These are phyloP conservation scores for Termitomyces sp. DNA, from an alignment of 768 basidiomycete species.

Conservation along the genomic window DNA sequence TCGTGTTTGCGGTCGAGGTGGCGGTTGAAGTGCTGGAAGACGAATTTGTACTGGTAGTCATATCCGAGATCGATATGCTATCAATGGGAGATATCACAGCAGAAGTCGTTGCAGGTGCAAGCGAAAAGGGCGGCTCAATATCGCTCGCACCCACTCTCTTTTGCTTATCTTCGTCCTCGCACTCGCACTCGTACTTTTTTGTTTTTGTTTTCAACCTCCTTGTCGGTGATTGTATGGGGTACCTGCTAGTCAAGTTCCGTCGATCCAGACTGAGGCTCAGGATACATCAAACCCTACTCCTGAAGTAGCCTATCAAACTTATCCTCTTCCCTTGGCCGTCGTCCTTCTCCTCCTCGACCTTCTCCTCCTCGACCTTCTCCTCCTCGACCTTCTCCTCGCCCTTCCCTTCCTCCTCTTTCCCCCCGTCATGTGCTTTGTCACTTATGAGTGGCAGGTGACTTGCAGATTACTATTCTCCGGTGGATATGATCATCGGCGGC, in stretches of 20 bases:
- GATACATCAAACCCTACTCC: neutral
- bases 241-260: neutral
- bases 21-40: neutral
- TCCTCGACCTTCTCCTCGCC: too few species aligned
- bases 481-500: neutral
- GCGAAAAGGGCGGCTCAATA: neutral
- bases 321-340: neutral
- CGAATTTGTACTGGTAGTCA: neutral
- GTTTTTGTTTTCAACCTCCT: neutral
- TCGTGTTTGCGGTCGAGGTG: neutral
- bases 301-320: neutral
- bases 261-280: neutral
- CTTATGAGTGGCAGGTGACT: neutral
- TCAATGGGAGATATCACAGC: neutral
- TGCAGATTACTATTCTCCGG: neutral
- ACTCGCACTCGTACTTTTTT: too few species aligned
- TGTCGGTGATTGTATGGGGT: neutral
- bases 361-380: too few species aligned
- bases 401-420: too few species aligned
- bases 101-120: too few species aligned
- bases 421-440: neutral
- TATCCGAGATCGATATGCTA: neutral
- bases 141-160: too few species aligned
- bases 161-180: neutral
- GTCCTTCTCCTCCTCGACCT: too few species aligned